Conservation (phyloP, 768 basidiomycete genomes). For the Leccinum boreale region DNA sequence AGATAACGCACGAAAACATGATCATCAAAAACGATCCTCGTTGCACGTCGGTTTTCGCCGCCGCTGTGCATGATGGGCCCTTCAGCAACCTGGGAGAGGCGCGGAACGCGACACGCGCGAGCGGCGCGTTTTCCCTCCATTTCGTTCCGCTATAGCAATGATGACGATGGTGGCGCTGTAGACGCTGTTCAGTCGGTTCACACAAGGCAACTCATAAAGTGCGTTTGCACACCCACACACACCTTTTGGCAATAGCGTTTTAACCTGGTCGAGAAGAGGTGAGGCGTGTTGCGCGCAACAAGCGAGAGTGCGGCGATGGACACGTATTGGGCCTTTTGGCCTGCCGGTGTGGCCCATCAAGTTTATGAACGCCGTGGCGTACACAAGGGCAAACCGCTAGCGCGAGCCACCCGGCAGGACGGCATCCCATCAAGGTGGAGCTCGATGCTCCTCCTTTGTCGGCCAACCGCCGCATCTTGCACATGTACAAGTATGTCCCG, state of each 20-base stretch:
- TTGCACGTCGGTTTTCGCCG: neutral
- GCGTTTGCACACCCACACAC: conserved; percentile 3
- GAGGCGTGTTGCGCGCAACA: conserved; percentile 16
- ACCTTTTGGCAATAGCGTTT: conserved; percentile 7
- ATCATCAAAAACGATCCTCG: conserved; percentile 5
- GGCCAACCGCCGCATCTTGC: conserved; percentile 12
- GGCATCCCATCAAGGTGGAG: neutral
- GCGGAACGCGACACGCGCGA: conserved; percentile 12
- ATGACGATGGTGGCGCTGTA: conserved; percentile 6
- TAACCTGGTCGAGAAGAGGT: conserved; percentile 10
- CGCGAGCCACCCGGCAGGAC: neutral
- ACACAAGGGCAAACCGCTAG: conserved; percentile 10
- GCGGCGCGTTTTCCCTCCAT: neutral
- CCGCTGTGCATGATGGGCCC: conserved; percentile 14
- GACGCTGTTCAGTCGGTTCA: conserved; percentile 5
- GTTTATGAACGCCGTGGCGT: conserved; percentile 21
- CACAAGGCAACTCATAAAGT: conserved; percentile 4
- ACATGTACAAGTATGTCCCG: conserved; percentile 13
- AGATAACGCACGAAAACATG: neutral
- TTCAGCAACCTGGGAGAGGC: conserved; percentile 4
- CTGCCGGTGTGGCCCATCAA: conserved; percentile 9
- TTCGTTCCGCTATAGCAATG: conserved; percentile 4
- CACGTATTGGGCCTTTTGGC: conserved; percentile 6
- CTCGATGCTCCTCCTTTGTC: conserved; percentile 14
- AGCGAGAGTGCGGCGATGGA: conserved; percentile 13